Conservation (phyloP, 352 stramenopile genomes). For the Aphanomyces stellatus region DNA sequence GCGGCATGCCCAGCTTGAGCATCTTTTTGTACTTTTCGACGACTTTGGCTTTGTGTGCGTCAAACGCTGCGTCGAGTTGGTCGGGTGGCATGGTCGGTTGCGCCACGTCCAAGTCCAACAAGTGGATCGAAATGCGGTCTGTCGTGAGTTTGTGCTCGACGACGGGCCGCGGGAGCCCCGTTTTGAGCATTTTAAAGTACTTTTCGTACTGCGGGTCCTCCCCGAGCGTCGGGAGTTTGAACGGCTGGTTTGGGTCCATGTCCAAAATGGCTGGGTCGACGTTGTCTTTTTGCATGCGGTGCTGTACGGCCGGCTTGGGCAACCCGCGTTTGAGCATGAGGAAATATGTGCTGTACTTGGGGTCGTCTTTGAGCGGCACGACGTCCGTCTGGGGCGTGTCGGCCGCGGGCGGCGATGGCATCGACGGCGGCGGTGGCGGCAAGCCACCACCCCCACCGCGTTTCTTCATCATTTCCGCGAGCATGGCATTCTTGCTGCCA, state of each 20-base stretch:
- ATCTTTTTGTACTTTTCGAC: slow-evolving; percentile 22
- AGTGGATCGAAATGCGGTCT: not conserved
- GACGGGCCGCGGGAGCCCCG: slow-evolving; percentile 12
- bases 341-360: slow-evolving; percentile 79
- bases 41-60: not conserved
- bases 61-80: slow-evolving; percentile 12
- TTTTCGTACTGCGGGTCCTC: slow-evolving; percentile 9
- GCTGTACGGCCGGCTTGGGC: slow-evolving; percentile 64
- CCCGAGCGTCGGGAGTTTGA: not conserved
- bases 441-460: not conserved
- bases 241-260: slow-evolving; percentile 30
- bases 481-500: not conserved
- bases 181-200: slow-evolving; percentile 23
- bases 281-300: slow-evolving; percentile 74
- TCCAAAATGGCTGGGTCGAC: slow-evolving; percentile 61
- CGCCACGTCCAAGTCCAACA: not conserved
- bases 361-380: slow-evolving; percentile 10
- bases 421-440: not conserved
- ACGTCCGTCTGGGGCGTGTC: not conserved
- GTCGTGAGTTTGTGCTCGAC: slow-evolving; percentile 18
- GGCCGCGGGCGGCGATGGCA: not conserved
- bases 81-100: slow-evolving; percentile 7
- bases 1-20: slow-evolving; percentile 50
- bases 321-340: slow-evolving; percentile 74
- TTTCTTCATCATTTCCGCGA: slow-evolving; percentile 19